Evolutionary conservation across 1,284 basidiomycete species (phyloP).

Genomic region (Cutaneotrichosporon dermatis): DNA sequence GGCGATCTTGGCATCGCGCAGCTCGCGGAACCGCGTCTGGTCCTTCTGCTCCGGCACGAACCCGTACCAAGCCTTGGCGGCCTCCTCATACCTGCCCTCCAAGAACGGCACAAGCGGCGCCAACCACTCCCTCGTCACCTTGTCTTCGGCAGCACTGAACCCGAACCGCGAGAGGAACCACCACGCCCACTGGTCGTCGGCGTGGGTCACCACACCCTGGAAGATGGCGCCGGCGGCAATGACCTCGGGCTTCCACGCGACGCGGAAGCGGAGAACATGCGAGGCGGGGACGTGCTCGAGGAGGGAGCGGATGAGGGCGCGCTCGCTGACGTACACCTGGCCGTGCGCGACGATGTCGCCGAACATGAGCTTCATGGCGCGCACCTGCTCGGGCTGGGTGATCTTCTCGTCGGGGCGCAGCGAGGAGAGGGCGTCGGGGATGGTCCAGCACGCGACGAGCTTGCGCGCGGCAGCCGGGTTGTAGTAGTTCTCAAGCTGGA

Average conservation of each 20-base stretch:
- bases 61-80: conserved; percentile 23
- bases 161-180: conserved; percentile 23
- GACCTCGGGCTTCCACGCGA: conserved; percentile 17
- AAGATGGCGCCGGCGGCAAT: not conserved
- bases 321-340: conserved; percentile 23
- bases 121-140: conserved; percentile 16
- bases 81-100: conserved; percentile 10
- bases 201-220: conserved; percentile 18
- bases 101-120: conserved; percentile 19
- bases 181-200: conserved; percentile 26
- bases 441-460: conserved; percentile 11
- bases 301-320: conserved; percentile 18
- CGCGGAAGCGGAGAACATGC: conserved; percentile 21
- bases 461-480: conserved; percentile 12
- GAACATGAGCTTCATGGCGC: conserved; percentile 15
- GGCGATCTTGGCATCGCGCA: conserved; percentile 16
- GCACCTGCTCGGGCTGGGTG: not conserved
- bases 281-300: conserved; percentile 17
- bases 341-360: conserved; percentile 26
- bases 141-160: conserved; percentile 12
- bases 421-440: not conserved
- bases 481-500: conserved; percentile 29
- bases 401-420: not conserved
- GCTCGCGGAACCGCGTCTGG: conserved; percentile 10
- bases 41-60: conserved; percentile 1